Base-by-base conservation (phyloP, 2,329 filamentous ascomycete species). In the Beauveria asiatica region DNA sequence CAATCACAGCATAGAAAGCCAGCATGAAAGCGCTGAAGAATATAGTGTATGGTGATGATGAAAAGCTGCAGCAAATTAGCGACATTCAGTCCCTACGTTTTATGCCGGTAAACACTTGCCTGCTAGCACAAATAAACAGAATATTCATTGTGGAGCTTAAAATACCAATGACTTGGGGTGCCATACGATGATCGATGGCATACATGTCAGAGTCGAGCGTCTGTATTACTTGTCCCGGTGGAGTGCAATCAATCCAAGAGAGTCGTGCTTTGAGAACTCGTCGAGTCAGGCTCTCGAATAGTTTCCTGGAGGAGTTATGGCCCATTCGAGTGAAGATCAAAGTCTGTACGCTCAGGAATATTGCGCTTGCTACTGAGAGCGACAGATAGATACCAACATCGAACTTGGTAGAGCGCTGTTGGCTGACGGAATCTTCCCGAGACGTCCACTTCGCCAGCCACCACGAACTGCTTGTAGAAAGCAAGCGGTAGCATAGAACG, bases 91-190 rank as follows among this genome's bases (percentile, higher is more conserved):
- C 45, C 5, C n/a, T 23, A 9, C 17, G 2, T 13, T 17, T 42
- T 25, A 19, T 19, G 2, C 16, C 8, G 5, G 33, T 5, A 37
- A 23, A 19, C 5, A 30, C 50, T 37, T 54, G 17, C 57, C 57
- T 59, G 49, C 48, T 59, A 9, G 39, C 50, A 23, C 41, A 59
- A 11, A 89, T 87, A 3, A 42, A 23, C 2, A 59, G 5, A 27
- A 59, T 23, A 42, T 48, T 42, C 23, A 60, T 30, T 10, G 19
- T 19, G 11, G 50, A 60, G 11, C 57, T 42, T 2, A 57, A 1
- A 39, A 52, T 27, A 16, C 52, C 57, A 16, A 55, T 62, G 1
- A 62, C 27, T 17, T 51, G 50, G 3, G 57, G 53, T 2, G 57
- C 46, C 51, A 57, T 62, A 1, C 61, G 61, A 21, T 62, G 52